Conservation (phyloP, 2,329 filamentous ascomycete species). For the Hymenoscyphus occultus region DNA sequence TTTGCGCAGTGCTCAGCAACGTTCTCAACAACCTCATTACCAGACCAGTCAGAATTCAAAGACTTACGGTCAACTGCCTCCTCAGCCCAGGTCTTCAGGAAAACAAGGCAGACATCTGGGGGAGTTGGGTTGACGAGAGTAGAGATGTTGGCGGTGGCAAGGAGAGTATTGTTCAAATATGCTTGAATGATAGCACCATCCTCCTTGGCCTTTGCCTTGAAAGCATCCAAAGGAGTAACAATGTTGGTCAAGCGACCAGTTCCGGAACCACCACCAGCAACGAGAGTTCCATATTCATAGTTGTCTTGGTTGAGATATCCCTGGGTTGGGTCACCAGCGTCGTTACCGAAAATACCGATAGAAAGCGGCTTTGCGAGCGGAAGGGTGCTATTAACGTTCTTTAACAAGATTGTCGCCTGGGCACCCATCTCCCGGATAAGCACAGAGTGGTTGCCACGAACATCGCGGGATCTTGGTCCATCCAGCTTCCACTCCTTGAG, state of each 20-base stretch:
- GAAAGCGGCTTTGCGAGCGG: constrained; percentile 53
- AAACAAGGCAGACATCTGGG: constrained; percentile 63
- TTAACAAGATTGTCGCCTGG: constrained; percentile 60
- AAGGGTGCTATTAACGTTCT: constrained; percentile 53
- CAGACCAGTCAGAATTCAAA: constrained; percentile 20
- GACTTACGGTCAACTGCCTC: constrained; percentile 64
- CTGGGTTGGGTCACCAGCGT: constrained; percentile 58
- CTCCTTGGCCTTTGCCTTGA: constrained; percentile 47
- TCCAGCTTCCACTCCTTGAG: constrained; percentile 81
- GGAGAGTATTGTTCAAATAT: constrained; percentile 43
- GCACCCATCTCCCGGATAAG: constrained; percentile 47
- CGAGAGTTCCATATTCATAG: constrained; percentile 48
- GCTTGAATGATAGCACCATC: constrained; percentile 58
- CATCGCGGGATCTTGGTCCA: constrained; percentile 77
- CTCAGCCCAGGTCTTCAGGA: constrained; percentile 65
- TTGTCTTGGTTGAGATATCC: constrained; percentile 23
- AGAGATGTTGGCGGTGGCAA: constrained; percentile 39
- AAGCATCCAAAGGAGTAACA: constrained; percentile 53
- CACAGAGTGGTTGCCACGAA: constrained; percentile 50
- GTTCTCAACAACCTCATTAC: constrained; percentile 28
- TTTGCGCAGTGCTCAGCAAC: constrained; percentile 51
- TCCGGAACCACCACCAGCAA: constrained; percentile 48
- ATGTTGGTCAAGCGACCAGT: constrained; percentile 47
- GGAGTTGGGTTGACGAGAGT: constrained; percentile 40
- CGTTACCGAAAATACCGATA: constrained; percentile 55